A percentile compares a stretch with the other conserved stretches of the same genome.
Conservation (phyloP, 2,329 filamentous ascomycete species). For the Aspergillus aculeatus region DNA sequence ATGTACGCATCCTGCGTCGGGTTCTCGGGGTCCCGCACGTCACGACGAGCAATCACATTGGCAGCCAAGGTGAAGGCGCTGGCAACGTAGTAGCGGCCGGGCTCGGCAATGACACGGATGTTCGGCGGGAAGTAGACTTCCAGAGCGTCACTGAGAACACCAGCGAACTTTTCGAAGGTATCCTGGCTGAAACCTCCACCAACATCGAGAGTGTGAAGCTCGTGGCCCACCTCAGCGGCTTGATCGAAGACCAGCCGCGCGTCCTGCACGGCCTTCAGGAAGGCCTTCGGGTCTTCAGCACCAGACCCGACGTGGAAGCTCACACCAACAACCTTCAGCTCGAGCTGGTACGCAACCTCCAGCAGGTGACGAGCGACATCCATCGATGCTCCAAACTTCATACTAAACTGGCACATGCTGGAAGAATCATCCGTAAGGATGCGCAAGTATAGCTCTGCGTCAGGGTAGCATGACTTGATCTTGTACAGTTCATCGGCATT, state of each 20-base stretch:
- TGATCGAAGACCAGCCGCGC: constrained; percentile 87
- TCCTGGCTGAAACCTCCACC: constrained; percentile 91
- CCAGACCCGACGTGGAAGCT: constrained; percentile 98
- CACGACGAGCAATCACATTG: constrained; percentile 93
- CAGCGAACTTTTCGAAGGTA: constrained; percentile 87
- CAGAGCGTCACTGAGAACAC: constrained; percentile 72
- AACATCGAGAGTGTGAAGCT: constrained; percentile 85
- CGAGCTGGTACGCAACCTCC: constrained; percentile 73
- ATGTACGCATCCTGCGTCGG: constrained; percentile 67
- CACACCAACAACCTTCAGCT: constrained; percentile 88
- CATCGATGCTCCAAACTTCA: constrained; percentile 94
- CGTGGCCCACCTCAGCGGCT: constrained; percentile 71
- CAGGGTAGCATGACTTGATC: constrained; percentile 86
- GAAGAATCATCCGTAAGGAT: constrained; percentile 96
- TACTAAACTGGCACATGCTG: constrained; percentile 88
- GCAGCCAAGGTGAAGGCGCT: constrained; percentile 91
- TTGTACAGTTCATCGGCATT: constrained; percentile 98
- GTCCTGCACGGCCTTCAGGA: constrained; percentile 86
- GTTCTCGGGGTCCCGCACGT: constrained; percentile 67
- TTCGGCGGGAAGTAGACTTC: constrained; percentile 83
- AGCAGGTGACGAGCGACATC: constrained; percentile 77
- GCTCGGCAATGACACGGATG: constrained; percentile 89
- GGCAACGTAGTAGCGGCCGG: constrained; percentile 93
- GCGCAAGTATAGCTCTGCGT: constrained; percentile 86
- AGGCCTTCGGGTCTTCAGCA: constrained; percentile 87